Percentiles rank a stretch among this genome's conserved stretches.
Conservation (phyloP, 23 red algal species). For the Gracilariopsis chorda region DNA sequence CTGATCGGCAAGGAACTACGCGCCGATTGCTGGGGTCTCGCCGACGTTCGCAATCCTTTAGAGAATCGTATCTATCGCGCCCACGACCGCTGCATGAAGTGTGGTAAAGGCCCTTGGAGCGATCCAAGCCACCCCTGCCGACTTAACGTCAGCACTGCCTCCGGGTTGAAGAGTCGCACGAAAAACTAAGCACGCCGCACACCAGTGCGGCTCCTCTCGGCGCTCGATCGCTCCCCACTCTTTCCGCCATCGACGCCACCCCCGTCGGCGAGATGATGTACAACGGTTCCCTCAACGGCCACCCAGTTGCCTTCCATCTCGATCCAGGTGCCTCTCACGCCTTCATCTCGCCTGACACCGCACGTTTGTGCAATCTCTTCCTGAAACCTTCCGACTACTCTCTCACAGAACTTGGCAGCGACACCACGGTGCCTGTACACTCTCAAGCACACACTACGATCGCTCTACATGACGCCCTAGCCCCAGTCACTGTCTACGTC, state of each 20-base stretch:
- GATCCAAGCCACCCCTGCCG: background rate
- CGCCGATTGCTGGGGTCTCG: background rate
- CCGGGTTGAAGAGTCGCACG: background rate
- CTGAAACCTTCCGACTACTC: background rate
- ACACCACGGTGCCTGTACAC: background rate
- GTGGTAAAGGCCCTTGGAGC: slow-evolving; percentile 6
- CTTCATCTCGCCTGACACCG: background rate
- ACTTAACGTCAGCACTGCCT: background rate
- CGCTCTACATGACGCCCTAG: background rate
- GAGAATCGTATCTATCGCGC: background rate
- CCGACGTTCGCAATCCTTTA: background rate
- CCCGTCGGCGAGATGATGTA: background rate
- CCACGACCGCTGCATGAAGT: slow-evolving; percentile 25
- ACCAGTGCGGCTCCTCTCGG: background rate
- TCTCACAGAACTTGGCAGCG: background rate
- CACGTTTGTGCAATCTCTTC: background rate
- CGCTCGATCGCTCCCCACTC: background rate
- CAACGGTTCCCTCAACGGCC: background rate
- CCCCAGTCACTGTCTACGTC: background rate
- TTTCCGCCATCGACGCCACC: background rate
- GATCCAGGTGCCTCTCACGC: background rate
- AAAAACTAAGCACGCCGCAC: background rate
- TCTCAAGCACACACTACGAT: background rate
- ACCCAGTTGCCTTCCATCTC: background rate
- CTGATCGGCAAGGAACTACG: background rate